Evolutionary conservation across 148 eudicot species (phyloP), one percentile per base, ranked within the genome.

Genomic region (Fagopyrum homotropicum): DNA sequence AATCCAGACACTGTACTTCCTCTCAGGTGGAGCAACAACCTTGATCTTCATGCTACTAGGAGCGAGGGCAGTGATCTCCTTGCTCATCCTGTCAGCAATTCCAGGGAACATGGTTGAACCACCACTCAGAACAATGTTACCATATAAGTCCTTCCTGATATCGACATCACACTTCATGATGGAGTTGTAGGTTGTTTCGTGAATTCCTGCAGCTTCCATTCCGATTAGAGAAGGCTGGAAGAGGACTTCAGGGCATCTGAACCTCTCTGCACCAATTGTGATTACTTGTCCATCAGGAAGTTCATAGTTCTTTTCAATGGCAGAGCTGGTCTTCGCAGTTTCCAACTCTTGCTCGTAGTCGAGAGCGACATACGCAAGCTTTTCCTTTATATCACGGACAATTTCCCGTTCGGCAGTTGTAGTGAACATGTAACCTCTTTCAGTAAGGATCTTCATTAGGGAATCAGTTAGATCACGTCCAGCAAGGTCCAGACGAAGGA

Each of bases 131-230:
- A 89, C 93, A 60, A 89, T 88, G 78, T 89, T 89, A 19, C 93
- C 93, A 55, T 89, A 89, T 57, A 89, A 81, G 75, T 89, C 93
- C 81, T 89, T 89, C 86, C 93, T 89, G 14, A 89, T 89, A 81
- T 89, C 93, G 35, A 89, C 93, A 57, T 89, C 93, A 78, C 93
- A 89, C 81, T 89, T 89, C 93, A 89, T 89, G 84, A 89, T 89
- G 3, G 93, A 89, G 79, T 89, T 89, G 60, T 89, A 89, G 19
- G 93, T 88, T 48, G 93, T 89, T 79, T 89, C 93, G 51, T 89
- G 93, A 51, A 89, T 89, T 56, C 93, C 93, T 44, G 93, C 88
- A 79, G 88, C 85, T 87, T 89, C 93, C 93, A 86, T 86, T 15
- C 93, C 93, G 4, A 89, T 82, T 76, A 87, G 78, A 6, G 93